Conservation (phyloP, 371 early-diverging fungal species). For the Nematocida parisii region DNA sequence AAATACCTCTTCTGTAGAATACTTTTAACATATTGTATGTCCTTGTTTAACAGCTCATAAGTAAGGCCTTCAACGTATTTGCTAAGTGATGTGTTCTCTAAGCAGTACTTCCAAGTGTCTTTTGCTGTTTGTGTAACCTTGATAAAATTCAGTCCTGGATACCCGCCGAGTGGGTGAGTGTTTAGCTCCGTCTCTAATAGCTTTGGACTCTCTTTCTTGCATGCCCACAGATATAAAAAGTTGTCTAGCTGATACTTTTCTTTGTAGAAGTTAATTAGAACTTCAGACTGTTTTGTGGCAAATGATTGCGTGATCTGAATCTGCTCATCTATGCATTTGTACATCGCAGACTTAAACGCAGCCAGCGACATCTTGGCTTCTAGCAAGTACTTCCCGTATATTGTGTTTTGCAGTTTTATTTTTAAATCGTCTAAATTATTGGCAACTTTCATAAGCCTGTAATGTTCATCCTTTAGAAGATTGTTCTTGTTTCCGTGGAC, state of each 20-base stretch:
- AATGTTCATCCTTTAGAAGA: conserved; percentile 61
- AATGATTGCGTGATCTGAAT: conserved; percentile 19
- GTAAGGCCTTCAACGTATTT: conserved; percentile 60
- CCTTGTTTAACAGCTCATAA: conserved; percentile 61
- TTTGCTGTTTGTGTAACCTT: conserved; percentile 64
- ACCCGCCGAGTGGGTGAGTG: conserved; percentile 64
- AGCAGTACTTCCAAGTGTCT: conserved; percentile 66
- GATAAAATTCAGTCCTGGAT: conserved; percentile 62
- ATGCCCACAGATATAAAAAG: conserved; percentile 65
- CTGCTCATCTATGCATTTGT: conserved; percentile 36
- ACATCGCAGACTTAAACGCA: conserved; percentile 25
- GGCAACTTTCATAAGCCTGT: conserved; percentile 59
- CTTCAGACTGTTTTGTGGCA: conserved; percentile 13
- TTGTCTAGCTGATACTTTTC: conserved; percentile 64
- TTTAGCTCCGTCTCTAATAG: conserved; percentile 29
- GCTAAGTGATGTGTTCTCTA: conserved; percentile 65
- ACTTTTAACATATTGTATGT: conserved; percentile 59
- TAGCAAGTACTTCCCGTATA: conserved; percentile 39
- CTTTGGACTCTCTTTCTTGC: conserved; percentile 57
- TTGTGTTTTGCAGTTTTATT: conserved; percentile 57
- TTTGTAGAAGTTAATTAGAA: conserved; percentile 61
- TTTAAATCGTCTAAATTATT: conserved; percentile 63
- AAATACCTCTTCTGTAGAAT: conserved; percentile 59
- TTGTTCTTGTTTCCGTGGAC: conserved; percentile 63
- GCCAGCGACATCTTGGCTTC: conserved; percentile 20